Conservation (phyloP, 2,329 filamentous ascomycete genomes). For the Chaetomium sp. region DNA sequence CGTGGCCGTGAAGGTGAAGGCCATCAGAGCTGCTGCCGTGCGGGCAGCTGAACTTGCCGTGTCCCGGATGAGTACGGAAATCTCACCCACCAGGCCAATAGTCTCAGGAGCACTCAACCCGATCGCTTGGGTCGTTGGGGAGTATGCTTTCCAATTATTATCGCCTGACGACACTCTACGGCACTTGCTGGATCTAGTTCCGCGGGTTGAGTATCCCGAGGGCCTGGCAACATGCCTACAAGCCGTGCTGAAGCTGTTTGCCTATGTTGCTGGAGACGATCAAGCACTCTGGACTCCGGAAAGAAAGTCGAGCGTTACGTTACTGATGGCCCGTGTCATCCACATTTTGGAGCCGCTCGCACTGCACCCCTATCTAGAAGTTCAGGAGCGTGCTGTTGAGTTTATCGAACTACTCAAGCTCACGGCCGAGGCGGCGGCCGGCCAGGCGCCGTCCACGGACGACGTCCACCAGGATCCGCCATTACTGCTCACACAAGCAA, state of each 20-base stretch:
- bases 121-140: constrained; percentile 82
- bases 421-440: constrained; percentile 76
- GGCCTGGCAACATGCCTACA: constrained; percentile 81
- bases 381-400: constrained; percentile 92
- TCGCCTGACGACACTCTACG: constrained; percentile 73
- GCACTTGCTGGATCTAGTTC: constrained; percentile 68
- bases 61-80: constrained; percentile 56
- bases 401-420: constrained; percentile 88
- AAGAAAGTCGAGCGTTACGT: constrained; percentile 71
- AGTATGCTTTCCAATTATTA: constrained; percentile 75
- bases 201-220: constrained; percentile 60
- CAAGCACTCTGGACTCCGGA: constrained; percentile 69
- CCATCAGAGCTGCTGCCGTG: constrained; percentile 77
- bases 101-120: constrained; percentile 71
- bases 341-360: constrained; percentile 79
- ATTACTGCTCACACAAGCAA: constrained; percentile 82
- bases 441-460: constrained; percentile 61
- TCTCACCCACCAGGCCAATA: constrained; percentile 57
- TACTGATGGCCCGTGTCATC: constrained; percentile 80
- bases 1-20: constrained; percentile 87
- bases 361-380: constrained; percentile 83
- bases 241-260: constrained; percentile 82
- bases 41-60: constrained; percentile 79
- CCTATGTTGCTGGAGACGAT: constrained; percentile 67
- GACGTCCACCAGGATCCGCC: constrained; percentile 67